Evolutionary conservation across 2,329 filamentous ascomycete genomes (phyloP).

Genomic region (Colletotrichum ledebouriae): DNA sequence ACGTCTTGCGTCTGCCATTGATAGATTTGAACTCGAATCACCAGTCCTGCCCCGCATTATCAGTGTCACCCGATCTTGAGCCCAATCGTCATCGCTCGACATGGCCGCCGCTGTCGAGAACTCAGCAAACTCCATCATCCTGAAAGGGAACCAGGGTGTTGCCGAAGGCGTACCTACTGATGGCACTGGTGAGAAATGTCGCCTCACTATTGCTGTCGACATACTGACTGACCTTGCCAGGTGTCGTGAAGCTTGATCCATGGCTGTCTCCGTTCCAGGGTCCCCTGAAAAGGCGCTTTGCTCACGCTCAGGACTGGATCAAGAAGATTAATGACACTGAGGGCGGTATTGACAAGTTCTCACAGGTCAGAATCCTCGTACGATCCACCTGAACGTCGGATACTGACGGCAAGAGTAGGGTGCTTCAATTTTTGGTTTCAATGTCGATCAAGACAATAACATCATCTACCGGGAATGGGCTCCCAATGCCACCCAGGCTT

Average conservation of each 20-base stretch:
- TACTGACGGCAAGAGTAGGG: slow-evolving; percentile 67
- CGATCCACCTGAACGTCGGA: not conserved
- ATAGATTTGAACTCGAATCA: slow-evolving; percentile 11
- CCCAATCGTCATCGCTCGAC: slow-evolving; percentile 21
- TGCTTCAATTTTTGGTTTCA: slow-evolving; percentile 88
- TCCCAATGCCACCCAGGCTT: slow-evolving; percentile 86
- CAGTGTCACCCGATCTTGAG: not conserved
- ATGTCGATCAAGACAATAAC: slow-evolving; percentile 83
- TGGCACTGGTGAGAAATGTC: slow-evolving; percentile 73
- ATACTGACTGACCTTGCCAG: slow-evolving; percentile 59
- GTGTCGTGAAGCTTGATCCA: slow-evolving; percentile 88
- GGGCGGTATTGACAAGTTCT: slow-evolving; percentile 93
- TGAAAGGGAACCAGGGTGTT: slow-evolving; percentile 54
- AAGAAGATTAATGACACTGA: slow-evolving; percentile 84
- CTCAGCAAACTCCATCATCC: slow-evolving; percentile 60
- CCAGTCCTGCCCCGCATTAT: slow-evolving; percentile 30
- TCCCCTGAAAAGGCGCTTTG: slow-evolving; percentile 80
- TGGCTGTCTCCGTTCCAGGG: slow-evolving; percentile 90
- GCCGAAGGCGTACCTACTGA: slow-evolving; percentile 71
- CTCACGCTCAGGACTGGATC: slow-evolving; percentile 88
- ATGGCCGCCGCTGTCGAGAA: slow-evolving; percentile 48
- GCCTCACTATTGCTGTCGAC: not conserved
- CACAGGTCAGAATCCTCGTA: slow-evolving; percentile 67
- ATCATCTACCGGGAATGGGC: slow-evolving; percentile 97
- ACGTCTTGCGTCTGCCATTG: slow-evolving; percentile 25